A percentile compares a stretch with the other conserved stretches of the same genome.
Conservation (phyloP, 768 basidiomycete species). For the Amanita rimosa region DNA sequence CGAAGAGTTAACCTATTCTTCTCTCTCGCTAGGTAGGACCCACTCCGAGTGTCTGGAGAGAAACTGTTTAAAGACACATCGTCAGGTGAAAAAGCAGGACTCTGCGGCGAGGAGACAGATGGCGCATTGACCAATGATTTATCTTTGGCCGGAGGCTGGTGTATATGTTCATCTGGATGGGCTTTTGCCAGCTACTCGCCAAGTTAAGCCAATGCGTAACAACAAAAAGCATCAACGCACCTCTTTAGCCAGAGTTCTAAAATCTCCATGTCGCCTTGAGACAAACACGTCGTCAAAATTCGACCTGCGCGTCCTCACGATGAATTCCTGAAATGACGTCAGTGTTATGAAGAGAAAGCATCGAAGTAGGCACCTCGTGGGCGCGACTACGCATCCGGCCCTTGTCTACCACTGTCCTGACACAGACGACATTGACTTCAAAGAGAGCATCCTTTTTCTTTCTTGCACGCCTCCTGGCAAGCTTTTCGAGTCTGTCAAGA, state of each 20-base stretch:
- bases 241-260: slow-evolving; percentile 78
- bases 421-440: slow-evolving; percentile 85
- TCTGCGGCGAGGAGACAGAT: slow-evolving; percentile 17
- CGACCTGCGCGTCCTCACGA: slow-evolving; percentile 77
- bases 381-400: slow-evolving; percentile 75
- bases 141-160: slow-evolving; percentile 83
- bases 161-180: slow-evolving; percentile 75
- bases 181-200: slow-evolving; percentile 65
- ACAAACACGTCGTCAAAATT: slow-evolving; percentile 73
- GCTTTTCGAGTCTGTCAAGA: slow-evolving; percentile 62
- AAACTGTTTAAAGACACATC: background rate
- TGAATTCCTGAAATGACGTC: slow-evolving; percentile 63
- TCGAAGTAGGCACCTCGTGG: slow-evolving; percentile 54
- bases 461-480: slow-evolving; percentile 54
- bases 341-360: slow-evolving; percentile 4
- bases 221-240: slow-evolving; percentile 24
- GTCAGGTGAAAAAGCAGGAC: slow-evolving; percentile 13
- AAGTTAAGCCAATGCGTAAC: slow-evolving; percentile 8
- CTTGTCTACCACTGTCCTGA: slow-evolving; percentile 74
- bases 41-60: slow-evolving; percentile 3
- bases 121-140: slow-evolving; percentile 52
- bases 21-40: slow-evolving; percentile 65
- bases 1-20: slow-evolving; percentile 93
- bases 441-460: slow-evolving; percentile 49
- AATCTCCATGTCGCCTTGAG: slow-evolving; percentile 91